A percentile compares a stretch with the other conserved stretches of the same genome.
phyloP scores from a whole-genome alignment of 352 stramenopile species.

The Nothophytophthora sp. region DNA sequence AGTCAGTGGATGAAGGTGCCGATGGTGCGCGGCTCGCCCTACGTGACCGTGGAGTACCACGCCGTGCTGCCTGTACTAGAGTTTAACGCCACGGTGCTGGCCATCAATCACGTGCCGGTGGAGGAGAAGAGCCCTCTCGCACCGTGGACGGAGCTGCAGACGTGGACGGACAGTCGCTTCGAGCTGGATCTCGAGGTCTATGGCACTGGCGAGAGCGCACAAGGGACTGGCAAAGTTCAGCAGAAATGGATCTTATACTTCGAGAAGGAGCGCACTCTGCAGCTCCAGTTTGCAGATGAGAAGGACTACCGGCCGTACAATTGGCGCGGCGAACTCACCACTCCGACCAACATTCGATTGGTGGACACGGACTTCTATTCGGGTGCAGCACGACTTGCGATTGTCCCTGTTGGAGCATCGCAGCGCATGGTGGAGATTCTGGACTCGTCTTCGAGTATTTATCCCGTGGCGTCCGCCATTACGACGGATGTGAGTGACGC shows the following conservation, averaged over 20 bases:
- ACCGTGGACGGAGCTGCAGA: slow-evolving; percentile 26
- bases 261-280: slow-evolving; percentile 56
- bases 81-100: slow-evolving; percentile 59
- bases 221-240: slow-evolving; percentile 15
- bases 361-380: slow-evolving; percentile 71
- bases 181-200: slow-evolving; percentile 74
- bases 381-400: slow-evolving; percentile 52
- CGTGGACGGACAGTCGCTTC: slow-evolving; percentile 63
- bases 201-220: slow-evolving; percentile 32
- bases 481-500: slow-evolving; percentile 30
- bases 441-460: slow-evolving; percentile 56
- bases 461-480: slow-evolving; percentile 47
- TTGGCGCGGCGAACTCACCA: slow-evolving; percentile 61
- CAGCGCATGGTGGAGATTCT: slow-evolving; percentile 28
- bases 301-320: slow-evolving; percentile 74
- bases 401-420: slow-evolving; percentile 45
- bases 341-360: slow-evolving; percentile 67
- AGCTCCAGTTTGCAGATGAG: slow-evolving; percentile 66
- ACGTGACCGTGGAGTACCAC: slow-evolving; percentile 83
- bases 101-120: slow-evolving; percentile 55
- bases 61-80: slow-evolving; percentile 68
- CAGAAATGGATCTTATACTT: slow-evolving; percentile 85
- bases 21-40: slow-evolving; percentile 72
- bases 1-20: slow-evolving; percentile 52
- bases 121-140: slow-evolving; percentile 22